These are phyloP conservation scores for Fusarium subglutinans DNA, from an alignment of 2,329 filamentous ascomycete genomes.

Conservation along the genomic window DNA sequence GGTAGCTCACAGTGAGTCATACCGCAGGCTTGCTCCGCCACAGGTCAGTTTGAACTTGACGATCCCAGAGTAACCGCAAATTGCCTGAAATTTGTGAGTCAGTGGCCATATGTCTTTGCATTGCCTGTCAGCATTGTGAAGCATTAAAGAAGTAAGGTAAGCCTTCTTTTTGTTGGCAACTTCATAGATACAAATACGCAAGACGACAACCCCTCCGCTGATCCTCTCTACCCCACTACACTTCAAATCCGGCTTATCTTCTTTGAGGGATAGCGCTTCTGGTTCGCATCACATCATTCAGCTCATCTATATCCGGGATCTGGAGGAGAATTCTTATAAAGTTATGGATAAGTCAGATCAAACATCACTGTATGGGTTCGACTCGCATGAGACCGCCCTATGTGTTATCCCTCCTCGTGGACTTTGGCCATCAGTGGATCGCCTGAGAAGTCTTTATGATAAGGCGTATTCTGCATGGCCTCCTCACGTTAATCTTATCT, in stretches of 20 bases:
- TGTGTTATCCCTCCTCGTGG: constrained; percentile 65
- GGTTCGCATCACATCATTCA: not conserved
- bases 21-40: not conserved
- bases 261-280: not conserved
- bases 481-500: constrained; percentile 72
- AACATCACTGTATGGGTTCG: constrained; percentile 10
- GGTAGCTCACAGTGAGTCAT: not conserved
- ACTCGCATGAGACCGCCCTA: constrained; percentile 67
- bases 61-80: not conserved
- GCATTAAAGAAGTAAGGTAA: not conserved
- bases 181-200: not conserved
- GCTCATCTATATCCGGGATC: not conserved
- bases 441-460: constrained; percentile 69
- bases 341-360: constrained; percentile 20
- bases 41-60: not conserved
- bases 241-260: not conserved
- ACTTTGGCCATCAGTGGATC: constrained; percentile 60
- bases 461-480: constrained; percentile 70
- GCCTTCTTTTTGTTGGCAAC: not conserved
- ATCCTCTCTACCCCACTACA: not conserved
- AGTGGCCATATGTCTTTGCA: not conserved
- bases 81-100: not conserved
- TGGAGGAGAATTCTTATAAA: not conserved
- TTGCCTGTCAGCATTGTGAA: not conserved
- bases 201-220: not conserved